phyloP scores from a whole-genome alignment of 306 rosid species.

The Dalbergia cochinchinensis region DNA sequence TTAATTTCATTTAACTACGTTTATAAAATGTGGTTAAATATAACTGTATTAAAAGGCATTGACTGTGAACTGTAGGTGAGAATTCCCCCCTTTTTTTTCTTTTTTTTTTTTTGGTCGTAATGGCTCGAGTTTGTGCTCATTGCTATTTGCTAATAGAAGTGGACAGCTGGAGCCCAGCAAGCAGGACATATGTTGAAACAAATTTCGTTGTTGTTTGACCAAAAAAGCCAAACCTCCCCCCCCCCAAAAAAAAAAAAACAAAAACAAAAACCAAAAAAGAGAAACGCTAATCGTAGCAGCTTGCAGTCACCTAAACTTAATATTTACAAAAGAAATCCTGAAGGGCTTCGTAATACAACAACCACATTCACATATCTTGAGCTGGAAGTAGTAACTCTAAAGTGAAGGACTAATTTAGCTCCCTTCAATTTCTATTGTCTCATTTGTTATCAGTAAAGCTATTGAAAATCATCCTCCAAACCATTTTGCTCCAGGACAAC shows the following conservation, averaged over 20 bases:
- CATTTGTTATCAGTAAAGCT: slow-evolving; percentile 26
- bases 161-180: not conserved
- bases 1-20: no score
- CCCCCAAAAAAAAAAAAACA: no score
- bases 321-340: not conserved
- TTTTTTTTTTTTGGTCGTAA: no score
- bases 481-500: slow-evolving; percentile 16
- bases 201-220: slow-evolving; percentile 6
- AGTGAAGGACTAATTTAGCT: slow-evolving; percentile 1
- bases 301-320: slow-evolving; percentile 12
- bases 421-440: slow-evolving; percentile 12
- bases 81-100: no score
- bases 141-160: not conserved
- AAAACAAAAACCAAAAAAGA: no score
- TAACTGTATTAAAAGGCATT: no score
- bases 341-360: not conserved
- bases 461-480: slow-evolving; percentile 32
- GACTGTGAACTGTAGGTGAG: no score
- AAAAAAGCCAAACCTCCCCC: no score
- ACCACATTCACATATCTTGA: not conserved
- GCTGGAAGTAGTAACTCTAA: not conserved
- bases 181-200: not conserved
- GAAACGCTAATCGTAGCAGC: not conserved
- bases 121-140: not conserved
- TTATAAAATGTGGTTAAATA: no score